Conservation (phyloP, 2,329 filamentous ascomycete genomes). For the Botryotinia globosa region DNA sequence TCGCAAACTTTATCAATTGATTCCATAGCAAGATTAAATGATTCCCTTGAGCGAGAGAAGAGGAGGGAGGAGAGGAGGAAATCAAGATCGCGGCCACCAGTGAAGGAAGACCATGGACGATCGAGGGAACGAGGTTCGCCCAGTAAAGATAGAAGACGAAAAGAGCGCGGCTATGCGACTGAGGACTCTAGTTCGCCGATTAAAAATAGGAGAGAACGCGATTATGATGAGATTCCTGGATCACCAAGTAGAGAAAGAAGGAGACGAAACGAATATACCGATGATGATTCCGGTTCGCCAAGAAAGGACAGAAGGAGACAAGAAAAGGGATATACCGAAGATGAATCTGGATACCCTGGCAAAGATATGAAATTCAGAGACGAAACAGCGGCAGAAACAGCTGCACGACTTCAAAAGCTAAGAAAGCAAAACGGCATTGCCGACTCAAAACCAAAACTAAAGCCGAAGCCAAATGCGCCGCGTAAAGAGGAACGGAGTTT, state of each 20-base stretch:
- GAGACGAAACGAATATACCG: constrained; percentile 8
- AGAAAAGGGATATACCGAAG: constrained; percentile 9
- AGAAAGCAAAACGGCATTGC: constrained; percentile 3
- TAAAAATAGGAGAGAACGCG: constrained; percentile 10
- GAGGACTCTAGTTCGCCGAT: constrained; percentile 1
- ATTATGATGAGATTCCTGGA: constrained; percentile 12
- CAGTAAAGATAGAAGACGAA: constrained; percentile 15
- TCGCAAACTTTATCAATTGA: constrained; percentile 37
- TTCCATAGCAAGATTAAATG: constrained; percentile 36
- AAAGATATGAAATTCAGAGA: not conserved
- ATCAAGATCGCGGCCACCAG: constrained; percentile 54
- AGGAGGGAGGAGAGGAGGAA: constrained; percentile 31
- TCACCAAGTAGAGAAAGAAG: constrained; percentile 13
- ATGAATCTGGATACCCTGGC: constrained; percentile 10
- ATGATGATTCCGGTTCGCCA: constrained; percentile 11
- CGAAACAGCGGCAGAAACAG: constrained; percentile 14
- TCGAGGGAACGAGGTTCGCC: constrained; percentile 51
- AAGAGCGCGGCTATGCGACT: constrained; percentile 7
- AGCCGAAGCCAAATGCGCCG: constrained; percentile 4
- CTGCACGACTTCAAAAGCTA: not conserved
- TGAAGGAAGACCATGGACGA: constrained; percentile 66
- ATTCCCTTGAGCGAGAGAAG: constrained; percentile 31
- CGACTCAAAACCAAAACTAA: not conserved
- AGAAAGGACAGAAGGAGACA: constrained; percentile 5
- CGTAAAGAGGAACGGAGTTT: constrained; percentile 6